Evolutionary conservation across 2,329 filamentous ascomycete genomes (phyloP).

Genomic region (Blastomyces parvus): DNA sequence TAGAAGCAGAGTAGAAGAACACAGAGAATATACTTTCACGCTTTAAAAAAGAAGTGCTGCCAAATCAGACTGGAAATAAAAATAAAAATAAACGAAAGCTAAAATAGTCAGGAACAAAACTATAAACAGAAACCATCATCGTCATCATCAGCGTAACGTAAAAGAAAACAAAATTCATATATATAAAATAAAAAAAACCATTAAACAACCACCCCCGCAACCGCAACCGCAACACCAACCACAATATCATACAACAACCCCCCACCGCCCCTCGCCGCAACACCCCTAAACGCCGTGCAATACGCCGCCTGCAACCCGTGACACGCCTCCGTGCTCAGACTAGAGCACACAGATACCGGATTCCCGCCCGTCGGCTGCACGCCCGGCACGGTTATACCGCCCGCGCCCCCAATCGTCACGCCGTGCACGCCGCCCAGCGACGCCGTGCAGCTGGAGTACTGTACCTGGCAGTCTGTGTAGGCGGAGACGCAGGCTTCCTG

Average conservation of each 20-base stretch:
- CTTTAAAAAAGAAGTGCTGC: neutral
- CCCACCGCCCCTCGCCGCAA: constrained; percentile 19
- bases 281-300: constrained; percentile 32
- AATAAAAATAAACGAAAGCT: neutral
- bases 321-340: constrained; percentile 39
- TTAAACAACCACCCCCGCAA: constrained; percentile 39
- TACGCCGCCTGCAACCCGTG: constrained; percentile 41
- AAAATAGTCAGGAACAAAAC: neutral
- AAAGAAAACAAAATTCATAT: constrained; percentile 4
- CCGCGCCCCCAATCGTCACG: constrained; percentile 42
- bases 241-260: constrained; percentile 31
- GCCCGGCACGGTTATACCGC: constrained; percentile 39
- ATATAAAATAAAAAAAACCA: constrained; percentile 1
- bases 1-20: neutral
- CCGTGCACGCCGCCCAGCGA: constrained; percentile 42
- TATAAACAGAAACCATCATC: neutral
- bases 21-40: neutral
- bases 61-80: neutral
- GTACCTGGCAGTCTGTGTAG: constrained; percentile 44
- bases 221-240: constrained; percentile 36
- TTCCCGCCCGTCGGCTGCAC: constrained; percentile 31
- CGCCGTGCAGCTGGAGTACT: constrained; percentile 37
- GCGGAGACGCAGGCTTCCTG: constrained; percentile 45
- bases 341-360: constrained; percentile 38
- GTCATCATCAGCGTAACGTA: neutral